phyloP scores from a whole-genome alignment of 495 filamentous ascomycete genomes.

The Lentithecium fluviatile region DNA sequence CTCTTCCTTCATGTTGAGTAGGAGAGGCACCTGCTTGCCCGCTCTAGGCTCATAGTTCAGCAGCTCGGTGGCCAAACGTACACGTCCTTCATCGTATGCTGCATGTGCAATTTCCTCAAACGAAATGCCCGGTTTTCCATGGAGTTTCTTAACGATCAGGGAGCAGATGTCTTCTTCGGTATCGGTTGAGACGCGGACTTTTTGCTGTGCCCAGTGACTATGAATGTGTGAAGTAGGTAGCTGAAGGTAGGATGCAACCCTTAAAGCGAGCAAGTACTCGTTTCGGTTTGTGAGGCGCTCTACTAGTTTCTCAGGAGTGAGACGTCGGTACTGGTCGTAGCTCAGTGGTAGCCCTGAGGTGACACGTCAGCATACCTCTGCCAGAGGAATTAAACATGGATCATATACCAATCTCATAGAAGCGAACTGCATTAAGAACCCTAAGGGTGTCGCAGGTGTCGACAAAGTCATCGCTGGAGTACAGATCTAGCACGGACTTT shows the following conservation, averaged over 20 bases:
- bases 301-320: constrained; percentile 84
- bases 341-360: constrained; percentile 65
- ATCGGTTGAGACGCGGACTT: constrained; percentile 79
- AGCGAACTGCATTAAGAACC: constrained; percentile 86
- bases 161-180: constrained; percentile 87
- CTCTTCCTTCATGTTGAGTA: constrained; percentile 94
- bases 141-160: constrained; percentile 80
- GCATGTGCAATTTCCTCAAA: constrained; percentile 91
- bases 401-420: constrained; percentile 72
- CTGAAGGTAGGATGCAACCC: constrained; percentile 82
- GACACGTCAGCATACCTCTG: too few relatives aligned
- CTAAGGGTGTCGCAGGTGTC: constrained; percentile 95
- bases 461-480: constrained; percentile 96
- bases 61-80: constrained; percentile 80
- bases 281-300: constrained; percentile 81
- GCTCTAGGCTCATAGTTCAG: constrained; percentile 91
- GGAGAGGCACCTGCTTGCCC: constrained; percentile 91
- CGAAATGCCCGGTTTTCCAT: constrained; percentile 85
- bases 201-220: constrained; percentile 94
- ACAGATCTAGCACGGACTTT: constrained; percentile 93
- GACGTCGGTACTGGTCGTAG: constrained; percentile 83
- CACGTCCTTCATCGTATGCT: constrained; percentile 92
- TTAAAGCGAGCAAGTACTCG: constrained; percentile 87
- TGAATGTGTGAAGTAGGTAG: constrained; percentile 88
- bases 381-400: too few relatives aligned